Base-by-base conservation (phyloP, 257 asterid species). In the Linderniella brevidens region DNA sequence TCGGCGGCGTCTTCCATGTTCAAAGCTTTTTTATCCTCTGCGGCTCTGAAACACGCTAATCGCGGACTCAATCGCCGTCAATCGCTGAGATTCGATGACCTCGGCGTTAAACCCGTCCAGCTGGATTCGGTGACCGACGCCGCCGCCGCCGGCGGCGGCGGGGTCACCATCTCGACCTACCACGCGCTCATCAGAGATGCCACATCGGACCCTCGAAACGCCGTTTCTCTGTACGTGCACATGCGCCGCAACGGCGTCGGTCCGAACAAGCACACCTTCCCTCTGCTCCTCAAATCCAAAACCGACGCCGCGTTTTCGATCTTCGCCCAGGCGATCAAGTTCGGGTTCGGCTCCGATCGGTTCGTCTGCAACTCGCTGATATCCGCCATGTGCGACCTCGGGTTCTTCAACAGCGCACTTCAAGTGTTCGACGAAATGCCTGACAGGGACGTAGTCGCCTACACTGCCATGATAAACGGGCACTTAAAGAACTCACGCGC, bases 191-290 rank as follows among this genome's bases (percentile, higher is more conserved):
- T 72, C 65, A 56, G 62, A 41, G 72, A 56, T 10, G 64, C 64
- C 59, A 51, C 35, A 36, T 66, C 50, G 59, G 53, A 65, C 55
- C 70, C 71, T 8, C 59, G 17, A 4, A 54, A 35, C 14, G 68
- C 68, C 47, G 25, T 66, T 55, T 38, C 12, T 52, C 36, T 63
- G 54, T 72, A 58, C 48, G 44, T 49, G 9, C 55, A 37, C 35
- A 65, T 72, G 80, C 78, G 66, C 52, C 56, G 41, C 13, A 55
- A 64, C 19, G 62, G 66, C 8, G 57, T 69, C 43, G 46, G 37
- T 37, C 80, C 80, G 25, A 69, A 76, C 69, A 59, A 53, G 57
- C 84, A 76, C 64, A 76, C 84, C 43, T 76, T 72, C 58, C 80
- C 80, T 37, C 37, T 72, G 37, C 72, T 76, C 43, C 85, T 76